These are phyloP conservation scores for Entomophthora muscae DNA, from an alignment of 371 early-diverging fungal genomes.

Conservation along the genomic window DNA sequence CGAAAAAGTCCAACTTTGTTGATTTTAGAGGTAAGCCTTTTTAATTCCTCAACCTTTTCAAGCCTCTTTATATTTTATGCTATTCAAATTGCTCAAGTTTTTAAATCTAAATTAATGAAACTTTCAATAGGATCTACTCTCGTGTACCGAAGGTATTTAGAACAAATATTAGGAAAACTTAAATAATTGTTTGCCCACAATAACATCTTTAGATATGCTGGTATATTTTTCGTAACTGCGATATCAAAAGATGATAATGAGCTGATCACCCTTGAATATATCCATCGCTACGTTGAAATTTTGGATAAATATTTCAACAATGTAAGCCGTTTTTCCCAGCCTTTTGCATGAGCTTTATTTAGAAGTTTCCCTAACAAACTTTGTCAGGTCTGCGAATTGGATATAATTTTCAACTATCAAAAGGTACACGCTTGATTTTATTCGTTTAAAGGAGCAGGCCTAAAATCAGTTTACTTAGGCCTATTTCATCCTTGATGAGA, in stretches of 20 bases:
- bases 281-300: slow-evolving; percentile 94
- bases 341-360: no score
- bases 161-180: neutral
- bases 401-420: slow-evolving; percentile 77
- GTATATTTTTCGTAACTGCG: slow-evolving; percentile 85
- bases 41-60: neutral
- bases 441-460: no score
- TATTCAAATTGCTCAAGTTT: no score
- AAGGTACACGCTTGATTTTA: no score
- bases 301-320: slow-evolving; percentile 94
- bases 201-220: slow-evolving; percentile 59
- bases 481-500: slow-evolving; percentile 31
- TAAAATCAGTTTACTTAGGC: no score
- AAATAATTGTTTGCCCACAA: neutral
- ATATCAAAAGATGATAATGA: slow-evolving; percentile 85
- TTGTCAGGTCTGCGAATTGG: slow-evolving; percentile 68
- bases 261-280: slow-evolving; percentile 77
- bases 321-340: slow-evolving; percentile 26
- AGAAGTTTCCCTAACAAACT: no score
- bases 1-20: slow-evolving; percentile 94
- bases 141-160: slow-evolving; percentile 64
- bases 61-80: no score
- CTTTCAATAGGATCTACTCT: slow-evolving; percentile 78
- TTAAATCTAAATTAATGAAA: neutral
- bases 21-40: slow-evolving; percentile 72